phyloP scores from a whole-genome alignment of 2,329 filamentous ascomycete species.

The Claviceps arundinis region DNA sequence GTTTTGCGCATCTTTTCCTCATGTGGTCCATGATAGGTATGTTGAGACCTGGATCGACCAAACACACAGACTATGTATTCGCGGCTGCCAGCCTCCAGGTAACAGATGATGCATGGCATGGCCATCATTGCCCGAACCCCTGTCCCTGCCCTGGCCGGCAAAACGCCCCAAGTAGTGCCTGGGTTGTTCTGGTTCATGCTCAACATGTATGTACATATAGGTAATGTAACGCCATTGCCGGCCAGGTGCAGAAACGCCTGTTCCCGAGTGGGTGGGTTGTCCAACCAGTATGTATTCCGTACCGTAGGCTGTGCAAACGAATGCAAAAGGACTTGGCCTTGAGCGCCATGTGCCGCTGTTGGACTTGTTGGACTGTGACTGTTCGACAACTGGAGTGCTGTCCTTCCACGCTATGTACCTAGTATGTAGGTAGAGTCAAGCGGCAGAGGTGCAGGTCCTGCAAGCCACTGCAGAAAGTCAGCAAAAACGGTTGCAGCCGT shows the following conservation, averaged over 20 bases:
- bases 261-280: constrained; percentile 5
- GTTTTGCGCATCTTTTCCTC: too few relatives aligned
- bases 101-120: not conserved
- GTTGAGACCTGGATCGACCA: not conserved
- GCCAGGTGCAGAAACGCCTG: constrained; percentile 1
- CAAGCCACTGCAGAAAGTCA: not conserved
- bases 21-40: too few relatives aligned
- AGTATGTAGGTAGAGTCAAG: too few relatives aligned
- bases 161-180: not conserved
- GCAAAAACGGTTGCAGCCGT: not conserved
- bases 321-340: constrained; percentile 12
- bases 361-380: not conserved
- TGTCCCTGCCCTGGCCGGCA: too few relatives aligned
- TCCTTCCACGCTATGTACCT: too few relatives aligned
- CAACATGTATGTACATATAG: not conserved
- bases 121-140: not conserved
- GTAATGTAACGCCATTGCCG: too few relatives aligned
- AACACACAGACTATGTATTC: not conserved
- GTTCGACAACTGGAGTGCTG: too few relatives aligned
- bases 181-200: not conserved
- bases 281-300: constrained; percentile 7
- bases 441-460: too few relatives aligned
- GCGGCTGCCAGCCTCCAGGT: too few relatives aligned
- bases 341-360: not conserved
- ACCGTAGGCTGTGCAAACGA: constrained; percentile 7